Conservation (phyloP, 352 stramenopile species). For the Bremia lactucae region DNA sequence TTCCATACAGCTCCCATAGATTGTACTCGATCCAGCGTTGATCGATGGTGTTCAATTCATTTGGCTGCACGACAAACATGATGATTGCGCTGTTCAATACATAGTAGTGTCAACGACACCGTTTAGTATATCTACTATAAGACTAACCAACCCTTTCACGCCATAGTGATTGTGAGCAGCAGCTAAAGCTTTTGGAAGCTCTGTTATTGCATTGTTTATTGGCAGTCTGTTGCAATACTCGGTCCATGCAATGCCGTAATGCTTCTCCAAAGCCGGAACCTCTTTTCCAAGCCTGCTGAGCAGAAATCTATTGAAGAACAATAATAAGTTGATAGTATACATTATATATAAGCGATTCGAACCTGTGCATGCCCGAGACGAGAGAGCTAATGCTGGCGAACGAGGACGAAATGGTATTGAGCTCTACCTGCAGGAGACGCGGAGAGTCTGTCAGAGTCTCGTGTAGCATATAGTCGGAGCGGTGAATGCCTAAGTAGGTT, state of each 20-base stretch:
- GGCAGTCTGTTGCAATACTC: slow-evolving; percentile 45
- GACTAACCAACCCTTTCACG: slow-evolving; percentile 52
- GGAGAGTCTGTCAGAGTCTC: slow-evolving; percentile 39
- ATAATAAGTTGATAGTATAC: not conserved
- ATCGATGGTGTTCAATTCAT: slow-evolving; percentile 86
- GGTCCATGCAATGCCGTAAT: slow-evolving; percentile 32
- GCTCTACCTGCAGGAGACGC: slow-evolving; percentile 90
- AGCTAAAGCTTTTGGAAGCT: slow-evolving; percentile 56
- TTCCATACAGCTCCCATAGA: slow-evolving; percentile 74
- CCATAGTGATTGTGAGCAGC: slow-evolving; percentile 61
- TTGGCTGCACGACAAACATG: slow-evolving; percentile 87
- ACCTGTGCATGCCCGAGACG: slow-evolving; percentile 88
- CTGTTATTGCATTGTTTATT: slow-evolving; percentile 51
- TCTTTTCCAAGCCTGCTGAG: slow-evolving; percentile 36
- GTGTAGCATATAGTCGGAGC: slow-evolving; percentile 94
- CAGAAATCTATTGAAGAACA: slow-evolving; percentile 29
- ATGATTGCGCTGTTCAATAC: slow-evolving; percentile 44
- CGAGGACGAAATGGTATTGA: slow-evolving; percentile 97
- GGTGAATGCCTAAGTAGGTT: slow-evolving; percentile 82
- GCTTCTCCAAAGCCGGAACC: slow-evolving; percentile 34
- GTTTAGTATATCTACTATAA: too few relatives aligned
- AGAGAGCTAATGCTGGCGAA: slow-evolving; percentile 93
- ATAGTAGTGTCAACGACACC: too few relatives aligned
- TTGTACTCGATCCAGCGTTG: slow-evolving; percentile 89
- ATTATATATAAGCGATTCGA: not conserved